These are phyloP conservation scores for Glycine soja DNA, from an alignment of 306 rosid species.

Conservation along the genomic window DNA sequence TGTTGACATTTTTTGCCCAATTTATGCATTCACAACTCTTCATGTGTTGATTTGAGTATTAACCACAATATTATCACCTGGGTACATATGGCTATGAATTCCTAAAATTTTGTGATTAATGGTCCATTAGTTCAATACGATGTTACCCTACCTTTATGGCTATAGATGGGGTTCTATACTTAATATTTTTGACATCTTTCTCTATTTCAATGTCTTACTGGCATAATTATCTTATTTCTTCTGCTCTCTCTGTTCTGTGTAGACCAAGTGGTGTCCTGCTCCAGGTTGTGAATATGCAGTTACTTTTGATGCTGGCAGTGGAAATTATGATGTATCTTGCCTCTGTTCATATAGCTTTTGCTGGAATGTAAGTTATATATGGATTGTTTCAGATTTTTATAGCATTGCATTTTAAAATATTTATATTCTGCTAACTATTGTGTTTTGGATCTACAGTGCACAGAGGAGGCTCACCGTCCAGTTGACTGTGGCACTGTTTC, in stretches of 20 bases:
- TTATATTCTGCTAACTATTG: slow-evolving; percentile 25
- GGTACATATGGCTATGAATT: slow-evolving; percentile 14
- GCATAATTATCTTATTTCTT: slow-evolving; percentile 21
- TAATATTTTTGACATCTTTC: slow-evolving; percentile 15
- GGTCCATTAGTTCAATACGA: slow-evolving; percentile 1
- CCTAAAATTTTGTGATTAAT: slow-evolving; percentile 16
- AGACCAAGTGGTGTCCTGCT: slow-evolving; percentile 96
- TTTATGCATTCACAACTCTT: slow-evolving; percentile 3
- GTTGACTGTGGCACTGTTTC: slow-evolving; percentile 79
- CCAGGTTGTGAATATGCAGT: slow-evolving; percentile 82
- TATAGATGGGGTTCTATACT: not conserved
- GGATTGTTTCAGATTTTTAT: slow-evolving; percentile 33
- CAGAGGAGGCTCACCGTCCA: slow-evolving; percentile 89
- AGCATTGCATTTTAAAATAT: slow-evolving; percentile 5
- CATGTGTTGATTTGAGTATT: slow-evolving; percentile 29
- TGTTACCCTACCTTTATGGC: slow-evolving; percentile 14
- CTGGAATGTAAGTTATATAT: slow-evolving; percentile 66
- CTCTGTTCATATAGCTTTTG: slow-evolving; percentile 75
- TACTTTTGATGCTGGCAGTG: slow-evolving; percentile 64
- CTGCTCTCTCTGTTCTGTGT: slow-evolving; percentile 34
- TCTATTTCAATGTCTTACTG: not conserved
- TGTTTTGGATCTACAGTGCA: slow-evolving; percentile 58
- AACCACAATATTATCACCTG: slow-evolving; percentile 7
- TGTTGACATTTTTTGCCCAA: not conserved
- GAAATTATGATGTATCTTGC: slow-evolving; percentile 72